Evolutionary conservation across 78 protist genomes (phyloP), one percentile per base, ranked within the genome.

Genomic region (Dictyostelium purpureum): DNA sequence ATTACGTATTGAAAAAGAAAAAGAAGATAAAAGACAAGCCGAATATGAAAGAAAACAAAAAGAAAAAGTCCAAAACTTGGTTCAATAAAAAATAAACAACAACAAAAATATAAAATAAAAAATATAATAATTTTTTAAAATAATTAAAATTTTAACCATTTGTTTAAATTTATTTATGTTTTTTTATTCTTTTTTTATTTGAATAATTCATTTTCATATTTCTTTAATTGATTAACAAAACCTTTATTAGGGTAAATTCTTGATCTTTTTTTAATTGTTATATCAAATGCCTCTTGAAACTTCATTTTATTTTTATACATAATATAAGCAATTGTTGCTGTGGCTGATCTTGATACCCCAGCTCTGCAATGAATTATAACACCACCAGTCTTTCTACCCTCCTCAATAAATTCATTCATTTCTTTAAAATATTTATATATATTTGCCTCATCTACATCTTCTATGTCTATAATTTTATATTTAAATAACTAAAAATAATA

Each of bases 201-300:
- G 35, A 40, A 69, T 40, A 42, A 40, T 21, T 37, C 61, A 1
- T 47, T n/a, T 70, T 73, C 92, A 85, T 21, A 85, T 42, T 85
- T 49, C 61, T 85, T 52, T 47, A 85, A 47, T 85, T 85, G 92
- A 2, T 31, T 31, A 6, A 38, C 21, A 38, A 85, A 85, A 12
- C 92, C 92, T 11, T 11, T 43, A 33, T 85, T 85, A 73, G 92
- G 92, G 56, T 79, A 85, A 45, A 85, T 85, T 85, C 92, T 85
- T 4, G 80, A 56, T 85, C 92, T 85, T 56, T 54, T 54, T 31
- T 40, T 59, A 33, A n/a, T 66, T 2, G 82, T 73, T 16, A 85
- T 49, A 28, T 45, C 49, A 33, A 56, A 85, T 24, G 92, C 80
- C 21, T 85, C 82, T 37, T 85, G 61, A 49, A 42, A 85, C 6